Conservation (phyloP, 768 basidiomycete species). For the Russula griseocarnosa region DNA sequence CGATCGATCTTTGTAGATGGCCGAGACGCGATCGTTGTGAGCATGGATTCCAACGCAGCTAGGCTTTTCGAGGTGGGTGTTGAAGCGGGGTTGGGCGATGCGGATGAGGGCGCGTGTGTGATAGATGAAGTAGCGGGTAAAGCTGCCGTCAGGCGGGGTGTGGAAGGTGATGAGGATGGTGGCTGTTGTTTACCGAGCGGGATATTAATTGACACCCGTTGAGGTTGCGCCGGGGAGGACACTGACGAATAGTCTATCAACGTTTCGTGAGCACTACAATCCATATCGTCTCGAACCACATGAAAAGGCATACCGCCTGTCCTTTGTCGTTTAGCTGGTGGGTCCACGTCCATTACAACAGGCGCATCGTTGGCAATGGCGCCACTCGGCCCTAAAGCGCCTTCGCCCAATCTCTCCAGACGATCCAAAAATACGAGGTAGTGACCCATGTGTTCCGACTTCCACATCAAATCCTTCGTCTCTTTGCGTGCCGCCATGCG, state of each 20-base stretch:
- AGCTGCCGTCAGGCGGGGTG: neutral
- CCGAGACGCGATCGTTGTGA: neutral
- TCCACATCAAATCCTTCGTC: constrained; percentile 26
- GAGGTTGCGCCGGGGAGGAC: neutral
- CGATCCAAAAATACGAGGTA: constrained; percentile 18
- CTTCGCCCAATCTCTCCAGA: constrained; percentile 11
- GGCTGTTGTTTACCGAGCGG: neutral
- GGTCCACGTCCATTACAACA: constrained; percentile 15
- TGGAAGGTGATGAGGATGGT: neutral
- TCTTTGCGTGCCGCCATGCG: constrained; percentile 22
- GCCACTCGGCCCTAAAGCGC: neutral
- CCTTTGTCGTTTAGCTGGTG: constrained; percentile 15
- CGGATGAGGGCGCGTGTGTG: neutral
- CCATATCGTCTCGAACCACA: neutral
- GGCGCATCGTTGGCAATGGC: neutral
- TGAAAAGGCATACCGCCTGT: constrained; percentile 2
- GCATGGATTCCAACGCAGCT: neutral
- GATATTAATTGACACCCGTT: neutral
- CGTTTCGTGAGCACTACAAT: neutral
- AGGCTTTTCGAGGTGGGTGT: neutral
- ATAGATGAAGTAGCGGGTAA: neutral
- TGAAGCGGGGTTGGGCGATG: neutral
- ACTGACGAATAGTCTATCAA: constrained; percentile 3
- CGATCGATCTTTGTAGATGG: neutral
- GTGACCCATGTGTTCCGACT: constrained; percentile 16